These are phyloP conservation scores for Aspergillus biplanus DNA, from an alignment of 495 filamentous ascomycete species.

Conservation along the genomic window DNA sequence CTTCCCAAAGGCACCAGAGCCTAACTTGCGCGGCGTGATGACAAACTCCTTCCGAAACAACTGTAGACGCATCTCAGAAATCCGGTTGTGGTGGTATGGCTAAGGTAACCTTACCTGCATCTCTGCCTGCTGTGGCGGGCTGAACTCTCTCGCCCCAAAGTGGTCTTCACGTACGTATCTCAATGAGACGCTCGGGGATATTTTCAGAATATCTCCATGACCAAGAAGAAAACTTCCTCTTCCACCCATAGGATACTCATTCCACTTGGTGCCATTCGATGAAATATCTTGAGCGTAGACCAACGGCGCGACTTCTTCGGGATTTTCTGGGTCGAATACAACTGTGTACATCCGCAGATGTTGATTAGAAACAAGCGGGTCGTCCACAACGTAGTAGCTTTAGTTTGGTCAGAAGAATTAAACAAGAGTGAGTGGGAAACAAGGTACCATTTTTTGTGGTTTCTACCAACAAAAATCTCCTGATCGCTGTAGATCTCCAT, in stretches of 20 bases:
- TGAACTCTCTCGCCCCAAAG: slow-evolving; percentile 20
- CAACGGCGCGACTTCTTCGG: slow-evolving; percentile 44
- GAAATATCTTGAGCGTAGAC: slow-evolving; percentile 67
- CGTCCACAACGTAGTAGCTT: slow-evolving; percentile 47
- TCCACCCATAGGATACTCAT: slow-evolving; percentile 48
- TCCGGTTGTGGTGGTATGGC: background rate
- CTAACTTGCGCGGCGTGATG: slow-evolving; percentile 53
- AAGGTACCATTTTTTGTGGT: slow-evolving; percentile 35
- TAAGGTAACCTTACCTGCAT: slow-evolving; percentile 30
- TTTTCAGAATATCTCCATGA: slow-evolving; percentile 54
- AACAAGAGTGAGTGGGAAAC: slow-evolving; percentile 1
- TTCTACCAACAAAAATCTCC: slow-evolving; percentile 44
- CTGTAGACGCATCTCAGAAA: slow-evolving; percentile 30
- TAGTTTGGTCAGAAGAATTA: slow-evolving; percentile 7
- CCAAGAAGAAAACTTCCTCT: slow-evolving; percentile 53
- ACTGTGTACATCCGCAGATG: slow-evolving; percentile 68
- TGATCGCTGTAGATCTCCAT: slow-evolving; percentile 34
- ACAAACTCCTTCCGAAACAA: slow-evolving; percentile 49
- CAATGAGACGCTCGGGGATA: slow-evolving; percentile 28
- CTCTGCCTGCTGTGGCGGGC: slow-evolving; percentile 29
- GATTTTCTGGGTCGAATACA: slow-evolving; percentile 47
- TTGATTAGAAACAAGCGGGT: slow-evolving; percentile 55
- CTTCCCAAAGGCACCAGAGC: slow-evolving; percentile 50
- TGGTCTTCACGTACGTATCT: slow-evolving; percentile 25
- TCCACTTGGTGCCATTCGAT: slow-evolving; percentile 58